Evolutionary conservation across 2,329 filamentous ascomycete genomes (phyloP), one percentile per base, ranked within the genome.

Genomic region (Lachnellula willkommii): DNA sequence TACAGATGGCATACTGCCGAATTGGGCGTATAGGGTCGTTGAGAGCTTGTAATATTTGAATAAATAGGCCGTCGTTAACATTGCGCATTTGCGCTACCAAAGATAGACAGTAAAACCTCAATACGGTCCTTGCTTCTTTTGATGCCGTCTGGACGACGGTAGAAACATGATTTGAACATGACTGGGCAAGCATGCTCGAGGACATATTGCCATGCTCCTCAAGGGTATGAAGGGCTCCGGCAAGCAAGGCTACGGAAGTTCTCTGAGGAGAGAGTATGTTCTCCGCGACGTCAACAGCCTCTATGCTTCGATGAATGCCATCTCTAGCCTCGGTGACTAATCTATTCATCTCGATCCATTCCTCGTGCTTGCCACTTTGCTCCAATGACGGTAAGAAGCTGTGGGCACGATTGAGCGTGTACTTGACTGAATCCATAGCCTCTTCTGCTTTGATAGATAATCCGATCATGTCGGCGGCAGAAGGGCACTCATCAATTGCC

Each of bases 31-130:
- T 8, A 15, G 45, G 12, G 12, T 17, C 9, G 9, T 28, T 7
- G 45, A 47, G 28, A 15, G 12, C 7, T 15, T 15, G 15, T 5
- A 22, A 14, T 26, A 17, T 47, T 28, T 47, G 12, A 32, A 47
- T 35, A 17, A 65, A 60, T 2, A 60, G 47, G 2, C 45, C 9
- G 28, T 52, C 15, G n/a, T 40, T 37, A 9, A 56, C 39, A 12
- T 57, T 55, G n/a, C 53, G 46, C 12, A 60, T 17, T 40, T 58
- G 52, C n/a, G 60, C 55, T 5, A 66, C 22, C 7, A 60, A 32
- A 15, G 43, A 62, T 28, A 66, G 47, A 63, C 64, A 66, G 17
- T 45, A 48, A 26, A 61, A 26, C 14, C 11, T 7, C 22, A 43
- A 32, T 26, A 40, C 32, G 15, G 22, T 5, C 20, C 24, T 28